These are phyloP conservation scores for Penicillium sp. DNA, from an alignment of 2,329 filamentous ascomycete genomes.

Conservation along the genomic window DNA sequence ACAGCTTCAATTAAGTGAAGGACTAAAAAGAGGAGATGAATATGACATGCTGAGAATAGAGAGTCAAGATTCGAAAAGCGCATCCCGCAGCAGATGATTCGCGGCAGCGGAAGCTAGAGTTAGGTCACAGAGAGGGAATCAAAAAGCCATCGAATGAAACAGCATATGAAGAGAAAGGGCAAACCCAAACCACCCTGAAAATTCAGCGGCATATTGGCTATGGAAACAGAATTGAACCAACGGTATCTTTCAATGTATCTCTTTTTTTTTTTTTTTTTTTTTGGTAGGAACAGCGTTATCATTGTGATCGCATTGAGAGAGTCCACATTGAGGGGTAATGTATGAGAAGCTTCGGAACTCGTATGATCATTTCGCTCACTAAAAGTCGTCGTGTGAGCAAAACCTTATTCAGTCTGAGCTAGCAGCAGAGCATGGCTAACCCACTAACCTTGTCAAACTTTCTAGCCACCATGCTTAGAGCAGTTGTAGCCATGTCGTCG, in stretches of 20 bases:
- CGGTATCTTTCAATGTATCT: not conserved
- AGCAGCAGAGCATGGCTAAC: not conserved
- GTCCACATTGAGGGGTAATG: not conserved
- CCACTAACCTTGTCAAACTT: conserved; percentile 8
- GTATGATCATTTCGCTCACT: not conserved
- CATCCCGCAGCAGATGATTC: not conserved
- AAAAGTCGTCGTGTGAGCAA: conserved; percentile 6
- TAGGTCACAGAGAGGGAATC: not conserved
- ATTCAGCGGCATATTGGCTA: not conserved
- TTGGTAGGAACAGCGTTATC: not conserved
- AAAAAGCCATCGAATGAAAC: not conserved
- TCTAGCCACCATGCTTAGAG: conserved; percentile 29
- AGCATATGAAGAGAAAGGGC: not conserved
- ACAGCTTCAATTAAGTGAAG: not conserved
- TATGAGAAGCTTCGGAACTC: not conserved
- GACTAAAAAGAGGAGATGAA: not conserved
- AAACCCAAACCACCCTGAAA: not conserved
- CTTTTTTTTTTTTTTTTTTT: not conserved
- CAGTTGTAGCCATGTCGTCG: conserved; percentile 39
- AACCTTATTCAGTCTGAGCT: conserved; percentile 10
- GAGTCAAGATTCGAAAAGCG: not conserved
- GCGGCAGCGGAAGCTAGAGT: not conserved
- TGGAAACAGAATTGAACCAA: not conserved
- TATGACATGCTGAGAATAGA: not conserved
- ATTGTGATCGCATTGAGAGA: not conserved